Evolutionary conservation across 2,329 filamentous ascomycete species (phyloP), one percentile per base, ranked within the genome.

Genomic region (Fusarium luffae): DNA sequence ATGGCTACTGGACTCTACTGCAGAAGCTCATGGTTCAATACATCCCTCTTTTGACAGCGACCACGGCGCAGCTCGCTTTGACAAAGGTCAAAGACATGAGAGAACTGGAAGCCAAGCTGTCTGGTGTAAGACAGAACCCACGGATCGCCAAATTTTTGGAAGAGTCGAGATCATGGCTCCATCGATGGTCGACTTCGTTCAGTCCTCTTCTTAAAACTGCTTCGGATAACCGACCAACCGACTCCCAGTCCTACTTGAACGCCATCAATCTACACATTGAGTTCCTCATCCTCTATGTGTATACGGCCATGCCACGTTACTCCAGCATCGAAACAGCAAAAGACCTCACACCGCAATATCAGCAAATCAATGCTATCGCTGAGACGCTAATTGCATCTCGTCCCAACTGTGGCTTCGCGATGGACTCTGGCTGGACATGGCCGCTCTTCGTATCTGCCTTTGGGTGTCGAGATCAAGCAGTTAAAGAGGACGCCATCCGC

Each of bases 391-490:
- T 84, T 25, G 66, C 69, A 27, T 72, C 75, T 13, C 77, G 78
- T 14, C 78, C 74, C 13, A 80, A 71, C 59, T 80, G 79, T n/a
- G 77, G 77, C 52, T 84, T 84, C 61, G 78, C 82, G 1, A 82
- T 84, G 80, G 82, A 84, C 60, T 79, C 81, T 4, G 83, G 83
- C 1, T 82, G 81, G 72, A 82, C 81, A 9, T 82, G 82, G 81
- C 81, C 82, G 1, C 73, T 85, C 6, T 81, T 83, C 25, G 69
- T 83, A 7, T 77, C 79, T 5, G 76, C 82, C 0, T 80, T 82
- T 71, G 80, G 78, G 9, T 84, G 81, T 47, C 78, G 81, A 10
- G 80, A 83, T 49, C 72, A 75, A 5, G 63, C 70, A 0, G 79
- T 84, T 7, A 76, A 81, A 14, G 77, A 78, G 8, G 79, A 83